Evolutionary conservation across 768 basidiomycete species (phyloP).

Genomic region (Lentinula sp.): DNA sequence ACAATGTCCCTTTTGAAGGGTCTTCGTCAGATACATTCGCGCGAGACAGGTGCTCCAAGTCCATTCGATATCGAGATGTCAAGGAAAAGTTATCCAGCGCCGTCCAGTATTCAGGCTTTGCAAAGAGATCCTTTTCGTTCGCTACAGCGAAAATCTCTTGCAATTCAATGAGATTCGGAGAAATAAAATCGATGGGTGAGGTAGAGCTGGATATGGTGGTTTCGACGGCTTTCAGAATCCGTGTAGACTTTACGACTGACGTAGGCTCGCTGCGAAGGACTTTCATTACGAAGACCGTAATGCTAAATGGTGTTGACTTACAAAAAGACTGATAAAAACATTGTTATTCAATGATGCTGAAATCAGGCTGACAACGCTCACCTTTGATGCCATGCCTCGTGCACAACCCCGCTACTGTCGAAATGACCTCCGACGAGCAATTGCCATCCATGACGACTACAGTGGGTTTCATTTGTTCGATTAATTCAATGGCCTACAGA

Average conservation of each 20-base stretch:
- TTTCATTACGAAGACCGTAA: neutral
- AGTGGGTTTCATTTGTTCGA: conserved; percentile 34
- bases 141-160: conserved; percentile 48
- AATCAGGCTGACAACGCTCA: conserved; percentile 25
- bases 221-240: conserved; percentile 59
- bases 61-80: conserved; percentile 58
- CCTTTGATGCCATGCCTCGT: conserved; percentile 40
- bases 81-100: conserved; percentile 58
- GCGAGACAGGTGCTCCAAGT: conserved; percentile 56
- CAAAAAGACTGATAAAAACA: neutral
- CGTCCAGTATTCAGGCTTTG: conserved; percentile 58
- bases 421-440: conserved; percentile 47
- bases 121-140: conserved; percentile 39
- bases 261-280: conserved; percentile 76
- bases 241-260: conserved; percentile 72
- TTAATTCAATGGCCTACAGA: neutral
- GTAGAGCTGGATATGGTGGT: conserved; percentile 22
- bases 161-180: conserved; percentile 86
- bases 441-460: conserved; percentile 79
- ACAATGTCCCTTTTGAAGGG: conserved; percentile 36
- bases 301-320: conserved; percentile 31
- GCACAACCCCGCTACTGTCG: conserved; percentile 47
- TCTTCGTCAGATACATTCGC: conserved; percentile 32
- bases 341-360: neutral
- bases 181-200: conserved; percentile 61